Conservation (phyloP, 148 eudicot species). For the Silene conica region DNA sequence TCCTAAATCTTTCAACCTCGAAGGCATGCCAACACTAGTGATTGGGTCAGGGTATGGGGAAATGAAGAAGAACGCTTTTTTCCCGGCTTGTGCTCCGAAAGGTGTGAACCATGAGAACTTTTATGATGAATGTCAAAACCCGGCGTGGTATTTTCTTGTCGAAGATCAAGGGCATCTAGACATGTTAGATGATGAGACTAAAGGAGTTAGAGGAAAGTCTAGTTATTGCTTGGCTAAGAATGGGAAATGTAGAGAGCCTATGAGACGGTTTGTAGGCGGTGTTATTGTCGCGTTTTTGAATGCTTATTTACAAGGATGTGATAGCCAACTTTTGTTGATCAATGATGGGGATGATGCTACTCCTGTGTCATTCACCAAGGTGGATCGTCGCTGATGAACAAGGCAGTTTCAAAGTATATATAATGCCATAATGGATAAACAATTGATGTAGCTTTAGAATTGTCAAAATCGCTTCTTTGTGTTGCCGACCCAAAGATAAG, state of each 20-base stretch:
- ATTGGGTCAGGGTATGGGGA: constrained; percentile 72
- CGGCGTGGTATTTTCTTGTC: constrained; percentile 60
- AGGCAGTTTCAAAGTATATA: neutral
- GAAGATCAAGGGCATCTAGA: constrained; percentile 75
- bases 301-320: constrained; percentile 56
- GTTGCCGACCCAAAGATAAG: too few relatives aligned
- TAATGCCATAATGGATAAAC: too few relatives aligned
- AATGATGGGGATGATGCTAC: constrained; percentile 32
- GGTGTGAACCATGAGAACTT: constrained; percentile 80
- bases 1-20: constrained; percentile 56
- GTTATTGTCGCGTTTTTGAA: constrained; percentile 56
- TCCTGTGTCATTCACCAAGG: constrained; percentile 45
- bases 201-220: constrained; percentile 55
- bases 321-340: constrained; percentile 27
- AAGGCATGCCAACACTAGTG: constrained; percentile 36
- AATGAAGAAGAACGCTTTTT: constrained; percentile 45
- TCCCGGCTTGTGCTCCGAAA: constrained; percentile 77
- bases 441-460: neutral
- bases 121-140: constrained; percentile 49
- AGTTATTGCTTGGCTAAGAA: constrained; percentile 64
- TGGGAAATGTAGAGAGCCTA: constrained; percentile 62
- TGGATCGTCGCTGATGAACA: constrained; percentile 36
- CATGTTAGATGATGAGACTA: constrained; percentile 68
- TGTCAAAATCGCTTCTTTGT: neutral
- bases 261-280: constrained; percentile 84